Evolutionary conservation across 2,329 filamentous ascomycete genomes (phyloP).

Genomic region (Colletotrichum higginsianum): DNA sequence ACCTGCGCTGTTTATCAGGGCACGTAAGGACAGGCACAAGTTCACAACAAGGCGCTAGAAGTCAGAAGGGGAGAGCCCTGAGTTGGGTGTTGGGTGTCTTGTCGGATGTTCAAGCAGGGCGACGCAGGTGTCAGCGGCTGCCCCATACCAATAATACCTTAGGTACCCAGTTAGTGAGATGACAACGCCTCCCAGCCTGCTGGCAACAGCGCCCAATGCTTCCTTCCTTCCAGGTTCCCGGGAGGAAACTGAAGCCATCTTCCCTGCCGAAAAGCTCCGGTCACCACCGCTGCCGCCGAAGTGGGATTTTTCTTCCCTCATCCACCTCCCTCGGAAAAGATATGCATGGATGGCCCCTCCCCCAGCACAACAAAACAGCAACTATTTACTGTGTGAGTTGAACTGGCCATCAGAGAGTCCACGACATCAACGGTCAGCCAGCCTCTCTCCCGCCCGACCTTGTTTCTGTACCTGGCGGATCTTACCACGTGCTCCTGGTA

Average conservation of each 20-base stretch:
- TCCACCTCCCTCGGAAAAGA: slow-evolving; percentile 21
- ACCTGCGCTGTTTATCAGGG: slow-evolving; percentile 19
- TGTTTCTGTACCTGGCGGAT: background rate
- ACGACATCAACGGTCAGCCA: slow-evolving; percentile 1
- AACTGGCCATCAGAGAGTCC: background rate
- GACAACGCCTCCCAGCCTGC: slow-evolving; percentile 5
- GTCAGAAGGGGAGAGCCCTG: background rate
- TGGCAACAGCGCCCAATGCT: slow-evolving; percentile 19
- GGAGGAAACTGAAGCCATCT: slow-evolving; percentile 16
- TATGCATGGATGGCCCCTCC: slow-evolving; percentile 18
- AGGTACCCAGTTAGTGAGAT: background rate
- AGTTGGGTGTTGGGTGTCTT: slow-evolving; percentile 1
- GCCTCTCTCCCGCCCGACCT: background rate
- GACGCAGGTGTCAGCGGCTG: slow-evolving; percentile 4
- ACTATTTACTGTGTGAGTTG: slow-evolving; percentile 3
- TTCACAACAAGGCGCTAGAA: slow-evolving; percentile 15
- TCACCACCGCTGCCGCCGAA: background rate
- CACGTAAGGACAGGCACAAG: slow-evolving; percentile 15
- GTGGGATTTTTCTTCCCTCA: slow-evolving; percentile 1
- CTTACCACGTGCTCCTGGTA: slow-evolving; percentile 6
- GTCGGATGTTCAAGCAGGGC: background rate
- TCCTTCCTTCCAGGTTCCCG: slow-evolving; percentile 10
- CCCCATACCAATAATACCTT: background rate
- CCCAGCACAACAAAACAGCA: slow-evolving; percentile 27
- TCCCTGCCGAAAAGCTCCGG: slow-evolving; percentile 20